Base-by-base conservation (phyloP, 2,329 filamentous ascomycete species). In the Epichloe baconii region DNA sequence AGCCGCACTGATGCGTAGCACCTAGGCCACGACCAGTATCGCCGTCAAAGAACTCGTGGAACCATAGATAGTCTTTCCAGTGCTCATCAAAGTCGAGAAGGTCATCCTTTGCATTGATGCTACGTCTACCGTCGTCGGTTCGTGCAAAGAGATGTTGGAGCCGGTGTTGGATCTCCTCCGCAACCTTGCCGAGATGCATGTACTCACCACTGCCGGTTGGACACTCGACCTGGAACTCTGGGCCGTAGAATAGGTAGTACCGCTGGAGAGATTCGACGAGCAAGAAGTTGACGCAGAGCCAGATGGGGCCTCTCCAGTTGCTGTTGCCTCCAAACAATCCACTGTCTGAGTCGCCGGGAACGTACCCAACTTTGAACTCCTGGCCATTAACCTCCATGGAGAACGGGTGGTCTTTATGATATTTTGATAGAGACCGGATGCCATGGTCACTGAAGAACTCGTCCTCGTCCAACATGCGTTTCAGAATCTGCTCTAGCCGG, bases 311-410 rank as follows among this genome's bases (percentile, higher is more conserved):
- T 70, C 91, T 82, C 91, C 91, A 97, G 69, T 97, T 97, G 67
- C 89, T 95, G 77, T 97, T 97, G 58, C 91, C 91, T 49, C 91
- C 91, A 62, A 97, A 97, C 5, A 97, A 78, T 3, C 88, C 88
- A 61, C 87, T 95, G 70, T 97, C 90, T 0, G 91, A 96, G 64
- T 97, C 91, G n/a, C 91, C 93, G 1, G 93, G 83, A 17, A 97
- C 82, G 62, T 97, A 97, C 59, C 82, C 79, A 41, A 97, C 91
- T 52, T 82, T 80, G 71, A 95, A 97, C 34, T 77, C 78, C 65
- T 96, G 88, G 0, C 88, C 89, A 57, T 97, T 95, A 53, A 96
- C 91, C 50, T 95, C 85, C 91, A 97, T 97, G 1, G 86, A 87
- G 66, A 88, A 93, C 0, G 93, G 93, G 58, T 96, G 72, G 14